Conservation (phyloP, 139 green algal genomes). For the Tetraselmis chui region DNA sequence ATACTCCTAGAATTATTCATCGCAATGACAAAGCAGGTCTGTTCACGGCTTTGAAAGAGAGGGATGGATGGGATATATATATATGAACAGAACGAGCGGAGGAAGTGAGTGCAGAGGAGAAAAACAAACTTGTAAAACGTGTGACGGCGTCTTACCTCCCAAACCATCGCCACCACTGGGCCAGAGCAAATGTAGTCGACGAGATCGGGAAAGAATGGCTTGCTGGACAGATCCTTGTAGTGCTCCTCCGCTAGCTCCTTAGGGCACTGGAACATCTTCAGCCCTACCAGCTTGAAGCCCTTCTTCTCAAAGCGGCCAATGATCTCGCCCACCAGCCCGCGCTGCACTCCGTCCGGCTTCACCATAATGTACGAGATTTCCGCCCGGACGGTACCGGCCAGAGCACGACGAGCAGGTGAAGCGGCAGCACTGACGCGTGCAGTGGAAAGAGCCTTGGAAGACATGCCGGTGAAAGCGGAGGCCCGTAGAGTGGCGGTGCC, state of each 20-base stretch:
- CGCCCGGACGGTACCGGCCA: not conserved
- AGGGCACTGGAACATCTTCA: conserved; percentile 80
- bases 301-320: conserved; percentile 74
- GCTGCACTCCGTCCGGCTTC: conserved; percentile 60
- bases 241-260: conserved; percentile 79
- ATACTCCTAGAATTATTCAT: no score
- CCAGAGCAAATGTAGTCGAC: conserved; percentile 96
- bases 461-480: no score
- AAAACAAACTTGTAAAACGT: no score
- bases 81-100: no score
- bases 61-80: no score
- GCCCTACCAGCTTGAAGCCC: conserved; percentile 74
- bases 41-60: no score
- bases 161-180: conserved; percentile 94
- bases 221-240: conserved; percentile 87
- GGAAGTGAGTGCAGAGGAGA: no score
- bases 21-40: no score
- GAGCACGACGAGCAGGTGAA: not conserved
- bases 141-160: no score
- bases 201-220: conserved; percentile 91
- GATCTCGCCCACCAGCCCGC: conserved; percentile 54
- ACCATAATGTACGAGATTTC: conserved; percentile 10
- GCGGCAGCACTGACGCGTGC: no score
- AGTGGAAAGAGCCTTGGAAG: no score
- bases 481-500: no score